Base-by-base conservation (phyloP, 139 green algal genomes). In the Picochlorum sp. region DNA sequence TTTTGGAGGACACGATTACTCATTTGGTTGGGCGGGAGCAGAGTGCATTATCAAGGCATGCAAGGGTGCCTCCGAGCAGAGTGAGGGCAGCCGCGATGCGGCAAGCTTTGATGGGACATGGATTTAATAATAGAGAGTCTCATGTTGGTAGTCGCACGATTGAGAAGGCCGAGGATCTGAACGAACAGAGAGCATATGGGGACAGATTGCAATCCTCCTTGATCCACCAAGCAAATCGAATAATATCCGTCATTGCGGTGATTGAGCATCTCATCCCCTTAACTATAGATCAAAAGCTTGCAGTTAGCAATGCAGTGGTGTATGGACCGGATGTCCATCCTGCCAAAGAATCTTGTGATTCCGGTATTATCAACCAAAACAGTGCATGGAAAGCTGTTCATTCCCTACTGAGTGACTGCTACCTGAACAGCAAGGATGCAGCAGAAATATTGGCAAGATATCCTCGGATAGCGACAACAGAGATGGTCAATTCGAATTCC, bases 381-480 rank as follows among this genome's bases (percentile, higher is more conserved):
- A 38, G 16, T 38, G 49, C 63, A 20, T 28, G 49, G 45, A 49
- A 24, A 47, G 26, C 63, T 15, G 13, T 30, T 18, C 0, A 10
- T 10, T 57, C 61, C n/a, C 20, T 62, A 24, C n/a, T 65, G 5
- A 6, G n/a, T 18, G 58, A 65, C 20, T 65, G 62, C 44, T 11
- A 26, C 11, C 34, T 68, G n/a, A 57, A 11, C 31, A n/a, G 16
- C 44, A 14, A 30, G 6, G 14, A 62, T 9, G 62, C 62, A 45
- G 62, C 41, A 58, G 8, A 63, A 21, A 6, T 59, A 24, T 31
- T 73, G 24, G 6, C 28, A 4, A 34, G 37, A 45, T 20, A n/a
- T 5, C 47, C 59, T 31, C 24, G 58, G 67, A 49, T 73, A 57
- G 55, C 64, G n/a, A 57, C 54, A 21, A 44, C 64, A 45, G 41